Evolutionary conservation across 495 filamentous ascomycete genomes (phyloP), one percentile per base, ranked within the genome.

Genomic region (Penicillium steckii): DNA sequence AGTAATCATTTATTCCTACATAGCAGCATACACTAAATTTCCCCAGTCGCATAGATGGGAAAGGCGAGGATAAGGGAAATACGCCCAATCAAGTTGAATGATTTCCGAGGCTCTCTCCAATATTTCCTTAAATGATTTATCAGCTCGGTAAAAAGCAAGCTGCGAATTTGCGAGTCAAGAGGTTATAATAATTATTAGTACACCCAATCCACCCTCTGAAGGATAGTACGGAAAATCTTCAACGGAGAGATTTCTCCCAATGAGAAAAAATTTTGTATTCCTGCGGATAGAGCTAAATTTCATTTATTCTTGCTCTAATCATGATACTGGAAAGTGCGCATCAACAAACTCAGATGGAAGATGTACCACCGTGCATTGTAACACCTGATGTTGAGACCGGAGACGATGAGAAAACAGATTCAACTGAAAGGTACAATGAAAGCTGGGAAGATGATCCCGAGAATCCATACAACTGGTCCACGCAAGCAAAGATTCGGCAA

Each of bases 381-480:
- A 41, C 38, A 1, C 38, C 38, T 1, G 38, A 41, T 23, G 9
- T 41, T 23, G 38, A 41, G 19, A 41, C 8, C 10, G 38, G 18
- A 13, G 7, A 12, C 38, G 21, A 23, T 3, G 19, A 9, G 19
- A 41, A 21, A 23, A 12, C 4, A 4, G 2, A 41, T 2, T n/a
- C 18, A 8, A 4, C 38, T 4, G 38, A 13, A 21, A 13, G 23
- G 17, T 4, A 41, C 8, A 23, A 22, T 2, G 38, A 41, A n/a
- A 27, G 59, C 18, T 66, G 64, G 64, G 60, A 57, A 0, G 15
- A 59, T 41, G 59, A 63, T 53, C 59, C 61, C 3, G 23, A 10
- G 0, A 67, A 65, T 40, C 59, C 61, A 7, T 62, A 65, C 21
- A 67, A 67, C 37, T 67, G 64, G 64, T 15, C 57, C 10, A 24